phyloP scores from a whole-genome alignment of 306 rosid species.

The Pyrus communis region DNA sequence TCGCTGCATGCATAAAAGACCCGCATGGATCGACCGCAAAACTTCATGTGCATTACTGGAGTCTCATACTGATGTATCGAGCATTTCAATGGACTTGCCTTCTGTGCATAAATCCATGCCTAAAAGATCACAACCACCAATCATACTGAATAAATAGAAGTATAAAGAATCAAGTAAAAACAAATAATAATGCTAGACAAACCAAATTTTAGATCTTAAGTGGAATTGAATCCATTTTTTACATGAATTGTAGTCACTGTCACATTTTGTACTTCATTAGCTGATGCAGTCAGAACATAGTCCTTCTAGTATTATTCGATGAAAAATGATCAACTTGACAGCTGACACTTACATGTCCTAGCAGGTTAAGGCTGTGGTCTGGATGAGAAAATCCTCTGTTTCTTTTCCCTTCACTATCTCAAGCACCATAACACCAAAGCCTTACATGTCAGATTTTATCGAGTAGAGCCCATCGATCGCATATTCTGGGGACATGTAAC shows the following conservation, averaged over 20 bases:
- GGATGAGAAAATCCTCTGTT: constrained; percentile 11
- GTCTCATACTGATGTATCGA: constrained; percentile 4
- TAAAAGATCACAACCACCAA: background rate
- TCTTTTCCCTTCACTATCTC: constrained; percentile 26
- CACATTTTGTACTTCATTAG: background rate
- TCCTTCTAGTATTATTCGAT: too few relatives aligned
- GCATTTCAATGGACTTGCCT: constrained; percentile 12
- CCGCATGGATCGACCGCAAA: constrained; percentile 9
- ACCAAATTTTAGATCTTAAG: background rate
- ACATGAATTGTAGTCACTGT: background rate
- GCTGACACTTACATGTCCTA: constrained; percentile 15
- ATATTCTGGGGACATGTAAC: constrained; percentile 41
- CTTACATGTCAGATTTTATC: constrained; percentile 34
- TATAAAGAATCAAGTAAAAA: background rate
- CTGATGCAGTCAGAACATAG: background rate
- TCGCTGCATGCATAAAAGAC: constrained; percentile 12
- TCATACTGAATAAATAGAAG: background rate
- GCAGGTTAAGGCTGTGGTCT: background rate
- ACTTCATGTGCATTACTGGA: constrained; percentile 1
- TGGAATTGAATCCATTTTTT: background rate
- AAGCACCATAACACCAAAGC: constrained; percentile 34
- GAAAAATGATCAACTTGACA: too few relatives aligned
- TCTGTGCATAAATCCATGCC: constrained; percentile 22
- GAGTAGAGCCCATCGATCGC: constrained; percentile 36
- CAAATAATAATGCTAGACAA: background rate